A percentile compares a stretch with the other conserved stretches of the same genome.
These are phyloP conservation scores for Pleurotus tuber-regium DNA, from an alignment of 768 basidiomycete species.

Conservation along the genomic window DNA sequence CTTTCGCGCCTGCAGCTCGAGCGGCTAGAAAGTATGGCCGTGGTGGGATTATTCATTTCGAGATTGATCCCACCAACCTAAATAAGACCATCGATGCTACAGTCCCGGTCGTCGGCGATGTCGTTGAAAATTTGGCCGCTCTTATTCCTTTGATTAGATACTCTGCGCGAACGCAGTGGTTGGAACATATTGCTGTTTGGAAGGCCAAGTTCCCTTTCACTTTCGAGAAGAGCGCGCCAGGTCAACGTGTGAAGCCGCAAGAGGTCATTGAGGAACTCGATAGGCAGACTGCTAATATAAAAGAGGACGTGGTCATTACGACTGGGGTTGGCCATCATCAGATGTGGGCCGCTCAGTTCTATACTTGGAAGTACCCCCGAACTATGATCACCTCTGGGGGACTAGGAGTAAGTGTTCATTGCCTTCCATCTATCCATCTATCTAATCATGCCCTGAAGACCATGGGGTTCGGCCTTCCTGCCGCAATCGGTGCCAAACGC, in stretches of 20 bases:
- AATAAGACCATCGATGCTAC: conserved; percentile 97
- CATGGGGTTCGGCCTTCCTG: conserved; percentile 96
- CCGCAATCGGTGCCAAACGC: conserved; percentile 96
- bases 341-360: conserved; percentile 98
- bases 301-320: conserved; percentile 83
- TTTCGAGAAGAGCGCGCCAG: conserved; percentile 58
- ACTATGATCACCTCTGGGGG: conserved; percentile 93
- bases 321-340: conserved; percentile 99
- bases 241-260: conserved; percentile 88
- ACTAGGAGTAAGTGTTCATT: conserved; percentile 66
- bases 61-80: conserved; percentile 97
- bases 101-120: conserved; percentile 93
- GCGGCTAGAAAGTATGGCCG: conserved; percentile 81
- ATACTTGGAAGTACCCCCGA: conserved; percentile 83
- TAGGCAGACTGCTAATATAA: conserved; percentile 68
- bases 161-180: conserved; percentile 74
- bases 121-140: conserved; percentile 73
- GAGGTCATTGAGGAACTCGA: conserved; percentile 95
- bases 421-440: conserved; percentile 7
- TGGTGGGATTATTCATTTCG: conserved; percentile 99
- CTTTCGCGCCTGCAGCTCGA: conserved; percentile 88
- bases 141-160: conserved; percentile 78
- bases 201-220: conserved; percentile 90
- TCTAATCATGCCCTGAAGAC: conserved; percentile 50
- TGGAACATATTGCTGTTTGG: conserved; percentile 77